These are phyloP conservation scores for Cantharellus cinnabarinus DNA, from an alignment of 768 basidiomycete species.

Conservation along the genomic window DNA sequence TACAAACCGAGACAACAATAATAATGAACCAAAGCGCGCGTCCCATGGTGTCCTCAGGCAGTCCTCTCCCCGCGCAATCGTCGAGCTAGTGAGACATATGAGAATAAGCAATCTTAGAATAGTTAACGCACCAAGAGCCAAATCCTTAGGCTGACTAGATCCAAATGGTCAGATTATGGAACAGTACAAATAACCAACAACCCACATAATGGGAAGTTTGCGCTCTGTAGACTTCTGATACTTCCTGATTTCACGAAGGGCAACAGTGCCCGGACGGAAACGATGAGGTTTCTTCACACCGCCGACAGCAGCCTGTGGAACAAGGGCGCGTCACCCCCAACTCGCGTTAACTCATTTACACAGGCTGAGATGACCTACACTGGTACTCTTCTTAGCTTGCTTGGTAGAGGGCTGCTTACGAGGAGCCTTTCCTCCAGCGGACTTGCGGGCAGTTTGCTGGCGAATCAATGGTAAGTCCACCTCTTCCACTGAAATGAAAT, in stretches of 20 bases:
- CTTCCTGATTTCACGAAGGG: conserved; percentile 93
- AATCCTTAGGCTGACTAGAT: conserved; percentile 66
- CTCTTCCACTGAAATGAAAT: no score
- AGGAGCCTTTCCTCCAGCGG: conserved; percentile 79
- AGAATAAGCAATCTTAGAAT: not conserved
- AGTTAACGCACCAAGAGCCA: conserved; percentile 67
- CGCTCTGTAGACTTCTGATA: conserved; percentile 99
- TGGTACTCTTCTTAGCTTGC: conserved; percentile 47
- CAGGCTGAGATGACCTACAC: conserved; percentile 20
- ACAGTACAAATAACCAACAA: conserved; percentile 64
- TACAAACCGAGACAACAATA: no score
- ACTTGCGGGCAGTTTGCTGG: conserved; percentile 98
- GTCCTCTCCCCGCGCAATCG: conserved; percentile 45
- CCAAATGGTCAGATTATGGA: no score
- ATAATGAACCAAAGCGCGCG: no score
- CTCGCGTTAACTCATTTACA: not conserved
- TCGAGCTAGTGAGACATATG: conserved; percentile 21
- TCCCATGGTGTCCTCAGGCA: not conserved
- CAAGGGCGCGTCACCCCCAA: conserved; percentile 10
- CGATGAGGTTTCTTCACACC: conserved; percentile 99
- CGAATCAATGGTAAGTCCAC: no score
- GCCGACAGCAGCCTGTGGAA: conserved; percentile 40
- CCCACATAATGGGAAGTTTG: conserved; percentile 98
- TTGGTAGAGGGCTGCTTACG: conserved; percentile 93
- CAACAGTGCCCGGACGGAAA: conserved; percentile 77